A percentile compares a stretch with the other conserved stretches of the same genome.
Evolutionary conservation across 2,329 filamentous ascomycete species (phyloP).

Genomic region (Anisogramma anomala): DNA sequence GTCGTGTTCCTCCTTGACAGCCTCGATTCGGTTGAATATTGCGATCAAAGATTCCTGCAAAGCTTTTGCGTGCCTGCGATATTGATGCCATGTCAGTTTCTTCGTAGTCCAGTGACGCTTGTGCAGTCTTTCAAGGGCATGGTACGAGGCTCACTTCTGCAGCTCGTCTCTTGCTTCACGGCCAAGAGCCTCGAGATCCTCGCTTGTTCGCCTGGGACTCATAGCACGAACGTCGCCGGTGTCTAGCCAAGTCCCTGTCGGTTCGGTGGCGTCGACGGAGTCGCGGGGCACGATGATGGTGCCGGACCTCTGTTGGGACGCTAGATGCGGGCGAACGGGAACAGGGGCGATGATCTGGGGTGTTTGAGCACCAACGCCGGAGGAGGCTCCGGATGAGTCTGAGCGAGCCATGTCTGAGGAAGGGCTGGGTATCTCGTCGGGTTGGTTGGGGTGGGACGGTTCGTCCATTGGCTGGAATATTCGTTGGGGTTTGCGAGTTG

Average conservation of each 20-base stretch:
- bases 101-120: neutral
- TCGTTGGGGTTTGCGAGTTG: neutral
- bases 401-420: conserved; percentile 20
- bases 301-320: conserved; percentile 66
- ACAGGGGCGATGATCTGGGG: conserved; percentile 37
- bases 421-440: conserved; percentile 6
- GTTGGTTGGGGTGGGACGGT: conserved; percentile 5
- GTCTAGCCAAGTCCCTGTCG: conserved; percentile 63
- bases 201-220: conserved; percentile 83
- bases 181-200: conserved; percentile 79
- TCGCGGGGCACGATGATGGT: conserved; percentile 75
- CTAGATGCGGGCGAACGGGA: conserved; percentile 53
- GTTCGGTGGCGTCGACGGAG: conserved; percentile 54
- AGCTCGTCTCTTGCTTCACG: conserved; percentile 64
- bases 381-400: conserved; percentile 25
- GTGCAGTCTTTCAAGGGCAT: neutral
- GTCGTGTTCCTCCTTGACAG: conserved; percentile 87
- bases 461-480: conserved; percentile 8
- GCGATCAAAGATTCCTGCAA: conserved; percentile 82
- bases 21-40: conserved; percentile 87
- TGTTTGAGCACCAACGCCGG: conserved; percentile 23
- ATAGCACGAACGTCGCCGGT: conserved; percentile 86
- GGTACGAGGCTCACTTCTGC: conserved; percentile 35
- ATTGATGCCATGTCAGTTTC: conserved; percentile 14
- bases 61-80: conserved; percentile 66